Evolutionary conservation across 176 grass and related monocot species (phyloP), one percentile per base, ranked within the genome.

Genomic region (Sorghum bicolor): DNA sequence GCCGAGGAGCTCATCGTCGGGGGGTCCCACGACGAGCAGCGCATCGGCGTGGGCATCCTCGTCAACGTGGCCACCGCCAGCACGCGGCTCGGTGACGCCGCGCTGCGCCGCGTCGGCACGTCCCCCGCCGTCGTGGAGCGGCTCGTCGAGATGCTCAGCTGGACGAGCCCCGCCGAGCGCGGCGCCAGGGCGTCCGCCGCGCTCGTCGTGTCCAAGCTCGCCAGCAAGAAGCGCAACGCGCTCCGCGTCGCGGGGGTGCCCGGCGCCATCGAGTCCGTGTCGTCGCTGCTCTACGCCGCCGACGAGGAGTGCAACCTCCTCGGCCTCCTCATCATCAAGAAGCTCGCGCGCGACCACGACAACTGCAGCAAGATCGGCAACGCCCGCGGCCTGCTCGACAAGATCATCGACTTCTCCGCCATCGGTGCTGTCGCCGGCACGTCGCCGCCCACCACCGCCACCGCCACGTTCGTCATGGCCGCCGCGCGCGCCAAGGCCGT

Each of bases 241-340:
- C 72, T 92, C 5, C 89, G 89, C 9, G 76, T 94, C 11, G 87
- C 92, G 8, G 62, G 84, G 9, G 80, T 94, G 0, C 81, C 92
- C 0, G 92, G 89, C 31, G 84, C 92, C 41, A 77, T 94, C 60
- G 90, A 92, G 74, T 92, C 90, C 7, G 88, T 94, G 20, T 72
- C 92, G 2, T 94, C 92, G 24, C 83, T 94, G 80, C 70, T 94
- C 60, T 44, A 88, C 68, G 44, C 78, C 6, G 53, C 25, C 38
- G 86, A 77, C 43, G 88, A 77, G 40, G 88, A 80, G 43, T 84
- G 90, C 85, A 94, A 88, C 66, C 85, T 94, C 31, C 79, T 97
- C 12, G 92, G 94, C 5, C 89, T 97, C 12, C 71, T 92, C 28
- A 90, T 97, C 69, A 74, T 97, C 37, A 97, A 97, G 85, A 97